These are phyloP conservation scores for Shiraia bambusicola DNA, from an alignment of 2,329 filamentous ascomycete species.

Conservation along the genomic window DNA sequence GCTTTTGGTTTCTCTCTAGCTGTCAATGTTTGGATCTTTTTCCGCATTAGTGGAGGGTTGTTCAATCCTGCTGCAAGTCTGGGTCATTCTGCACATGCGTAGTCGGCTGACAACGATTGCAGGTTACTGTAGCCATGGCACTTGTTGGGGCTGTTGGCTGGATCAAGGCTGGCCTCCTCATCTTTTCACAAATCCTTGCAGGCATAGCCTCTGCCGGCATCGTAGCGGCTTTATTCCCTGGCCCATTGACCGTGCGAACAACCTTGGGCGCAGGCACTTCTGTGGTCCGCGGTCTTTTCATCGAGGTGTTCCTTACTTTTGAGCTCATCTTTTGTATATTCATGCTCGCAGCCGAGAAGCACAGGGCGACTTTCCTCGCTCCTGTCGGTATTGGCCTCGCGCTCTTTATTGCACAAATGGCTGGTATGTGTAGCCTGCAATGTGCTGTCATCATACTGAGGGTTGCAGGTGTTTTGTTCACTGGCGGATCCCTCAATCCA, in stretches of 20 bases:
- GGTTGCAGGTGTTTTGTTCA: conserved; percentile 47
- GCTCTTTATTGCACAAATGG: conserved; percentile 51
- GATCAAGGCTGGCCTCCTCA: conserved; percentile 47
- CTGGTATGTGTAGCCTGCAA: conserved; percentile 28
- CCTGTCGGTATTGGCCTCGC: conserved; percentile 49
- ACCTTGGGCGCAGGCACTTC: conserved; percentile 47
- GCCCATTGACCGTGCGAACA: conserved; percentile 49
- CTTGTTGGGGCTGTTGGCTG: conserved; percentile 52
- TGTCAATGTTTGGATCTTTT: conserved; percentile 47
- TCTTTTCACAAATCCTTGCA: conserved; percentile 50
- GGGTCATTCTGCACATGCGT: no score
- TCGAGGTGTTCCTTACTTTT: conserved; percentile 55
- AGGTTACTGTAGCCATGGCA: conserved; percentile 52
- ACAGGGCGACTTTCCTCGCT: conserved; percentile 44
- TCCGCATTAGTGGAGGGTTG: conserved; percentile 42
- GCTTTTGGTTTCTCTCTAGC: conserved; percentile 42
- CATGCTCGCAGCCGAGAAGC: conserved; percentile 48
- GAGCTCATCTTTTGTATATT: conserved; percentile 52
- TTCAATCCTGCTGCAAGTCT: conserved; percentile 44
- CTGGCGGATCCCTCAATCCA: conserved; percentile 52
- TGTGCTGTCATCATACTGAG: conserved; percentile 9
- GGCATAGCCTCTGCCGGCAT: conserved; percentile 50
- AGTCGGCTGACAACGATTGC: conserved; percentile 14
- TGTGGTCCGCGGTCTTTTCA: conserved; percentile 49
- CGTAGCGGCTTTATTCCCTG: conserved; percentile 49